Evolutionary conservation across 306 rosid genomes (phyloP), one percentile per base, ranked within the genome.

Genomic region (Mucuna pruriens): DNA sequence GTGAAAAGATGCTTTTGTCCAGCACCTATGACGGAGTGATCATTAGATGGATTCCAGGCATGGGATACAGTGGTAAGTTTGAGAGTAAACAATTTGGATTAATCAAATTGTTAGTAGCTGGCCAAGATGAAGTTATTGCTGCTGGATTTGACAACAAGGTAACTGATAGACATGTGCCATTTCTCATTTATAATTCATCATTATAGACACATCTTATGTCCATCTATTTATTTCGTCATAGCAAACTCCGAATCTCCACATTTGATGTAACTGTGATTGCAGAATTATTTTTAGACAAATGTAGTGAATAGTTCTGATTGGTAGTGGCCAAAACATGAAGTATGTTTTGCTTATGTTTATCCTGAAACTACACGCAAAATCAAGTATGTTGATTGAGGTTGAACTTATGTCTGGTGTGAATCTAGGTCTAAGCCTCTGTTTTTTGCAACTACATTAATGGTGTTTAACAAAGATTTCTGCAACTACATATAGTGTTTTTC

Each of bases 81-180:
- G 92, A 84, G 20, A 82, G 94, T 84, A 92, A 91, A 80, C 97
- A 92, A 58, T 89, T 86, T 60, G 90, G 94, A 76, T 87, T 91
- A 82, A 92, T 96, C 79, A 93, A 93, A 84, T 90, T 92, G 80
- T 88, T 96, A 79, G 89, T 89, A 51, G 94, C 92, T 55, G 88
- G 84, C 34, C 84, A 84, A 65, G 91, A 92, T 74, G 97, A 90
- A 81, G 83, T 95, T 63, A 79, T 93, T 83, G 83, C 93, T 34
- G 87, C 97, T 83, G 98, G 98, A 70, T 96, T 88, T 86, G 98
- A 93, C 90, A 96, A 96, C 86, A 96, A 87, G 94, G 99, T 95
- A 84, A 86, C 79, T 46, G 54, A 71, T 51, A 23, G 49, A 71
- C 64, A 39, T 40, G 40, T 20, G 34, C 31, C 77, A 63, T 36